phyloP scores from a whole-genome alignment of 108 stramenopile genomes.

The Nannochloropsis granulata region DNA sequence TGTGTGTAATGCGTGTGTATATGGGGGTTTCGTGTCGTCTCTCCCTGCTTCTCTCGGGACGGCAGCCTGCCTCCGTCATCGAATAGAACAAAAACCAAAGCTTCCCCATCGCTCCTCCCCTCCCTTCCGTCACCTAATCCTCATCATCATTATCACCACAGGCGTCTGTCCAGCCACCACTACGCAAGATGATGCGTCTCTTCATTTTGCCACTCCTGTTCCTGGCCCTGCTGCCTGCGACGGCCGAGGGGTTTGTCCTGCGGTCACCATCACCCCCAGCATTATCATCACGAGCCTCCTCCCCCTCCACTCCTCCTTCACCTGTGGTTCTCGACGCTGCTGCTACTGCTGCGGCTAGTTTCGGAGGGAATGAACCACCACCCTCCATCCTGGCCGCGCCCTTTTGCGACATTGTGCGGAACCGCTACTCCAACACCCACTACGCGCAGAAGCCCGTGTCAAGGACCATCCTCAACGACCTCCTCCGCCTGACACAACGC shows the following conservation, averaged over 20 bases:
- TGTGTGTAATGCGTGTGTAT: too few species aligned
- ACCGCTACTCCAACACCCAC: background rate
- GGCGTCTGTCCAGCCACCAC: too few species aligned
- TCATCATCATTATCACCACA: too few species aligned
- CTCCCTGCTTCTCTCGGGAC: too few species aligned
- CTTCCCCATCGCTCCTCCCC: too few species aligned
- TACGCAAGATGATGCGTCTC: background rate
- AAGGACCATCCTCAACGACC: background rate
- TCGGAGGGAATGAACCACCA: background rate
- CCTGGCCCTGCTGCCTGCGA: background rate
- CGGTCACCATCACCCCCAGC: slow-evolving; percentile 9
- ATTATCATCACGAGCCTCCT: too few species aligned
- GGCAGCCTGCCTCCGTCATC: too few species aligned
- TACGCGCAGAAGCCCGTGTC: background rate
- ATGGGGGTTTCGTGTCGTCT: too few species aligned
- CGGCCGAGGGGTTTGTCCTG: slow-evolving; percentile 3
- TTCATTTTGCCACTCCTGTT: background rate
- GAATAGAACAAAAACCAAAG: too few species aligned
- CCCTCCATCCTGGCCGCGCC: background rate
- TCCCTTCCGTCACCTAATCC: too few species aligned
- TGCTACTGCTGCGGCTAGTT: background rate
- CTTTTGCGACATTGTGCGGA: background rate
- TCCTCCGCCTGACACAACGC: slow-evolving; percentile 39
- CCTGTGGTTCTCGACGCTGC: too few species aligned
- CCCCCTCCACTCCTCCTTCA: too few species aligned